Evolutionary conservation across 2,329 filamentous ascomycete genomes (phyloP).

Genomic region (Cladosporium velox): DNA sequence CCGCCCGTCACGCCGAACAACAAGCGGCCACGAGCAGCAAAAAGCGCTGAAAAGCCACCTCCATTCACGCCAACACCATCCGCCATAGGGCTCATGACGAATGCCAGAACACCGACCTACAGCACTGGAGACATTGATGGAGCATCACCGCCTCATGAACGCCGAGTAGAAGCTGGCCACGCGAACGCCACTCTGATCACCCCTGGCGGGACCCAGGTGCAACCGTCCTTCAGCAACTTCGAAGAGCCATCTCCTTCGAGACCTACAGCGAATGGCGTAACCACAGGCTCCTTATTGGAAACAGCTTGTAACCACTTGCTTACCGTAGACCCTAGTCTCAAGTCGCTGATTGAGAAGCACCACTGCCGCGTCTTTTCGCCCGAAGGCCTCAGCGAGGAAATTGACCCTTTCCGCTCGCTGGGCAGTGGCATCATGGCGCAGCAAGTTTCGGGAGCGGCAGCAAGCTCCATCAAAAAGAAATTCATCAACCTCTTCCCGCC

Average conservation of each 20-base stretch:
- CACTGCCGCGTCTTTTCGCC: constrained; percentile 78
- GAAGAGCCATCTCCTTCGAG: constrained; percentile 41
- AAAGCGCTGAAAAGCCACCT: constrained; percentile 34
- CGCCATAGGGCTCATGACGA: constrained; percentile 50
- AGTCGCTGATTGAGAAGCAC: constrained; percentile 70
- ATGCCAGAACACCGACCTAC: constrained; percentile 38
- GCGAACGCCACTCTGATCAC: constrained; percentile 74
- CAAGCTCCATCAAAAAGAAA: constrained; percentile 82
- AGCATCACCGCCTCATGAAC: constrained; percentile 40
- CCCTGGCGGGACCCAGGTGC: constrained; percentile 65
- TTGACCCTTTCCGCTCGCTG: constrained; percentile 86
- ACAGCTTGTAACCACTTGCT: constrained; percentile 76
- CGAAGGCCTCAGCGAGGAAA: constrained; percentile 75
- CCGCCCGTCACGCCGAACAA: constrained; percentile 36
- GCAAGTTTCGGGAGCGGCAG: constrained; percentile 92
- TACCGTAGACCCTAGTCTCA: constrained; percentile 70
- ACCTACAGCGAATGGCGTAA: constrained; percentile 40
- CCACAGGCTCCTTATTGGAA: constrained; percentile 64
- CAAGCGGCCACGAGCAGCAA: constrained; percentile 34
- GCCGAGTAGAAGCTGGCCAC: constrained; percentile 63
- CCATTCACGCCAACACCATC: constrained; percentile 53
- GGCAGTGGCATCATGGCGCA: constrained; percentile 90
- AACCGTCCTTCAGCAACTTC: constrained; percentile 50
- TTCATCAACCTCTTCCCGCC: constrained; percentile 72
- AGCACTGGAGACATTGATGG: constrained; percentile 45